Evolutionary conservation across 148 eudicot genomes (phyloP), one percentile per base, ranked within the genome.

Genomic region (Euryodendron excelsum): DNA sequence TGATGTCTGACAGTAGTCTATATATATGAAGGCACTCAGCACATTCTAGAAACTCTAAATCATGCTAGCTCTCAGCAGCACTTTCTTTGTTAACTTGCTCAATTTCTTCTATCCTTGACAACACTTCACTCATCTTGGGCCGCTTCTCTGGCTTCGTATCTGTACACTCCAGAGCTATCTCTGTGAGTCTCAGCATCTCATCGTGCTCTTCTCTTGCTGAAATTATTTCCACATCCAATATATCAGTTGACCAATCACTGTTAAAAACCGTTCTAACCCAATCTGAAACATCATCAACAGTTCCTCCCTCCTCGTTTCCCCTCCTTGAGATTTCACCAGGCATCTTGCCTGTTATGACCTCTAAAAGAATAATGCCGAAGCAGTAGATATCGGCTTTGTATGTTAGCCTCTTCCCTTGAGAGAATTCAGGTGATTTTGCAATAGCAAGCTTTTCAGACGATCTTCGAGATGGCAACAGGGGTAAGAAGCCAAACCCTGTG

Each of bases 201-300:
- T 83, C 78, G 4, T 85, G 85, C 14, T 82, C 86, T 9, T 88
- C 82, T 47, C 53, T 88, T 37, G 83, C 83, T 69, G 83, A 84
- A 5, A 88, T 30, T 73, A 88, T 81, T 67, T 88, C 88, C 76
- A 77, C 66, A 31, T 88, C 90, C 76, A 88, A 74, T 74, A 88
- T 77, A 79, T 88, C 88, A 6, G 85, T 79, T 39, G 88, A 88
- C 88, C 90, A 83, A 69, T 85, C 88, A 47, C 23, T 68, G 41
- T 77, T 72, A 36, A 83, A 84, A 23, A 82, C 81, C 33, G 56
- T 47, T 53, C 80, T 75, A 7, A 85, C 90, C 88, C 90, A 85
- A 33, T 80, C 82, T 0, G 90, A 81, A 13, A 88, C 74, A 78
- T 88, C 86, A 47, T 80, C 75, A 44, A 20, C 3, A 52, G 41